phyloP scores from a whole-genome alignment of 148 eudicot genomes.

The Cornus controversa region DNA sequence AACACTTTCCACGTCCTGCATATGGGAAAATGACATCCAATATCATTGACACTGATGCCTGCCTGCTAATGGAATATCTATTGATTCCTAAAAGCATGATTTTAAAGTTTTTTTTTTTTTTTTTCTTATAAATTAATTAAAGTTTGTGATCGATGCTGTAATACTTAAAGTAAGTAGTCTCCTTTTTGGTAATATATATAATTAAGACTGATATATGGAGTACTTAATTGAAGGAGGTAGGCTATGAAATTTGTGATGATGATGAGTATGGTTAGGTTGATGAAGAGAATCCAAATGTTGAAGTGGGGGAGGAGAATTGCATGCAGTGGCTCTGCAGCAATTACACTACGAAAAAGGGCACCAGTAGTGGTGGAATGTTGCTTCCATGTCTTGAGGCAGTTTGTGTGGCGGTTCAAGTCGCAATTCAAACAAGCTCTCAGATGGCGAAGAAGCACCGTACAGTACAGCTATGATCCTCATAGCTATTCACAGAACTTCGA shows the following conservation, averaged over 20 bases:
- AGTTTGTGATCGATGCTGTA: too few species aligned
- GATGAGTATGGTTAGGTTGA: background rate
- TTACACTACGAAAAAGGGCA: background rate
- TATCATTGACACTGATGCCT: slow-evolving; percentile 6
- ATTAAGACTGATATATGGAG: too few species aligned
- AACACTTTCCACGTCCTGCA: background rate
- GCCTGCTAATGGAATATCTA: background rate
- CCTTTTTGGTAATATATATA: background rate
- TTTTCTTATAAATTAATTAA: background rate
- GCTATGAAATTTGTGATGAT: background rate
- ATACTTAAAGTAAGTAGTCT: too few species aligned
- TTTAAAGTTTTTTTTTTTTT: background rate
- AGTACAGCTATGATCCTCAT: slow-evolving; percentile 25
- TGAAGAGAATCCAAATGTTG: slow-evolving; percentile 5
- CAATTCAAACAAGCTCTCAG: slow-evolving; percentile 16
- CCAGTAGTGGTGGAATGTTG: background rate
- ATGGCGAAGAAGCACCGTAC: slow-evolving; percentile 1
- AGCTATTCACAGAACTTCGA: slow-evolving; percentile 35
- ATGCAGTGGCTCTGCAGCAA: slow-evolving; percentile 13
- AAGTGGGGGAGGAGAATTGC: slow-evolving; percentile 16
- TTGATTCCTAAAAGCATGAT: background rate
- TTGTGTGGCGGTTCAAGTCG: slow-evolving; percentile 23
- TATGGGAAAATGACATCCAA: slow-evolving; percentile 15
- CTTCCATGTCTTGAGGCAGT: slow-evolving; percentile 12
- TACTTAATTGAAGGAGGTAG: too few species aligned